Evolutionary conservation across 176 grass and related monocot species (phyloP).

Genomic region (Urochloa ruziziensis): DNA sequence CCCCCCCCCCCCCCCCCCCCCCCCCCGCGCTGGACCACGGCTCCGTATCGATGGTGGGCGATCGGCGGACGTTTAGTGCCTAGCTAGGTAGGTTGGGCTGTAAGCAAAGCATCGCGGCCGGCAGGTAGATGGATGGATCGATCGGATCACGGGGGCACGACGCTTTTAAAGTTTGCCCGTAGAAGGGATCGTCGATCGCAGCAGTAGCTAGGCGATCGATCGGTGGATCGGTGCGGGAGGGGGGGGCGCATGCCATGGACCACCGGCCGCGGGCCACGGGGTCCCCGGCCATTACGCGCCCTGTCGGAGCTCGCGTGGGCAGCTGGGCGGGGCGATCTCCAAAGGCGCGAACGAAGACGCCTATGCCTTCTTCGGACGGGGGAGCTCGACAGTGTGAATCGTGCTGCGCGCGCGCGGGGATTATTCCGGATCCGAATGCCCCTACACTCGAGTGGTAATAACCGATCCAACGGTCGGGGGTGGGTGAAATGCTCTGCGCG

Average conservation of each 20-base stretch:
- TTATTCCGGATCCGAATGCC: background rate
- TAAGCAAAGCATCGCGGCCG: background rate
- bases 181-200: background rate
- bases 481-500: too few relatives aligned
- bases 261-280: conserved; percentile 11
- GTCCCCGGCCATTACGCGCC: conserved; percentile 39
- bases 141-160: background rate
- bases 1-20: too few relatives aligned
- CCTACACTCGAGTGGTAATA: background rate
- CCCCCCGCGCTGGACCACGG: background rate
- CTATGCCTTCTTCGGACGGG: background rate
- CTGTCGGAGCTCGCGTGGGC: conserved; percentile 45
- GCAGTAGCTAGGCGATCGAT: background rate
- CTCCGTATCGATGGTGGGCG: background rate
- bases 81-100: background rate
- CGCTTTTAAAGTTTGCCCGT: background rate
- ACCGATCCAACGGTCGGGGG: too few relatives aligned
- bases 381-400: background rate
- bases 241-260: background rate
- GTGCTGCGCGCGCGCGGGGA: background rate
- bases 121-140: background rate
- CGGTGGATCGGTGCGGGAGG: background rate
- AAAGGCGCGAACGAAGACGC: background rate
- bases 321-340: conserved; percentile 12
- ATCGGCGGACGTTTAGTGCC: background rate